Evolutionary conservation across 2,329 filamentous ascomycete species (phyloP), one percentile per base, ranked within the genome.

Genomic region (Ilyonectria robusta): DNA sequence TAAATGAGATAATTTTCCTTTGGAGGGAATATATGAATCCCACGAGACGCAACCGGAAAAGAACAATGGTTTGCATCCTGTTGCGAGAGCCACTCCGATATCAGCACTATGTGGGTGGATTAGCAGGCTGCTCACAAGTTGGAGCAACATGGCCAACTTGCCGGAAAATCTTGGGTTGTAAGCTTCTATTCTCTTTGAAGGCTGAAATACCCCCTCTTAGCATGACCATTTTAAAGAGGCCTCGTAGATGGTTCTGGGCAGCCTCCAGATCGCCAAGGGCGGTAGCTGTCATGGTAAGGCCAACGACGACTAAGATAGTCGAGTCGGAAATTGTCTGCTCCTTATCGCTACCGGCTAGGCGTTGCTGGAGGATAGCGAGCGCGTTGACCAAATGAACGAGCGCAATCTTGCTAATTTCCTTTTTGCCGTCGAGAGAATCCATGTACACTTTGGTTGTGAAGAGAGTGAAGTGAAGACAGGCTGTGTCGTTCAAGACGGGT

Each of bases 121-220:
- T 7, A 59, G 23, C 9, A 59, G 31, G 6, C 5, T 26, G 17
- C 15, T 35, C 3, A 7, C 29, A 42, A 15, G 9, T 9, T 35
- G 29, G 17, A 17, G 40, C 13, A 6, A n/a, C 9, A 23, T 19
- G 40, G 19, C 21, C 0, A 11, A 48, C 56, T 46, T 42, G 19
- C 56, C 62, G 57, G 6, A 48, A 60, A 21, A 66, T 51, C 46
- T 66, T 66, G 13, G 46, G 44, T 26, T 58, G 58, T 23, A 66
- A n/a, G 13, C 21, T 56, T 11, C 23, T 15, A 21, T 53, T 26
- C 6, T 23, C 4, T 19, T 42, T 13, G 31, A 66, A 58, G 2
- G 23, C 26, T 5, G 26, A 44, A n/a, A 66, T 51, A 5, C 58
- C 46, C 8, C 51, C 50, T 29, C 63, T 35, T 15, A 60, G 13